Base-by-base conservation (phyloP, 306 rosid species). In the Potentilla sterilis region DNA sequence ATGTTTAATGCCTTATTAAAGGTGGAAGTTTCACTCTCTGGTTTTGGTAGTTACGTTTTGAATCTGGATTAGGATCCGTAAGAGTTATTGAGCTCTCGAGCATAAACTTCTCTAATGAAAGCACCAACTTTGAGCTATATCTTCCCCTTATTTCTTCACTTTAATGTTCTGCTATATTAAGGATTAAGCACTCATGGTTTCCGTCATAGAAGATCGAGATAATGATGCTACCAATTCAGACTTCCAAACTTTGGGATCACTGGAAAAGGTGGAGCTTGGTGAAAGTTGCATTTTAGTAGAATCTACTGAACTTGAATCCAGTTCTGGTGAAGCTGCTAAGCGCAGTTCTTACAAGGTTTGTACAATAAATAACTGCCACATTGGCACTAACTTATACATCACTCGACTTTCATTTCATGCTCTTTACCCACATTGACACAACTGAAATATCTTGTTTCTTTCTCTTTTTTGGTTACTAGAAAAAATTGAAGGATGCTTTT, bases 271-370 rank as follows among this genome's bases (percentile, higher is more conserved):
- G 65, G 43, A 72, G 52, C 67, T 72, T 72, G 76, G 28, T 10
- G 67, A 72, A 72, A 57, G 76, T 57, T 72, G 54, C 76, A 21
- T 72, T 55, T 0, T 22, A 38, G 52, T 54, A 40, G 52, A 40
- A 7, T 9, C 15, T 55, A 40, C 22, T 15, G 51, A 4, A 55
- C 9, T 72, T 40, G 49, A 72, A 55, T 72, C 51, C 76, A 55
- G 46, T 40, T 40, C 38, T 72, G 28, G 24, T 22, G 52, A 72
- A 72, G 76, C 46, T 4, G 24, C 18, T 21, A 41, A 40, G 22
- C 5, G 16, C 67, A 38, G 40, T 37, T 55, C 76, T 55, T 72
- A 55, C 76, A 55, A 72, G 76, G 76, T 72, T 35, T 5, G 44
- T 68, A 55, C 10, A 68, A 68, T 24, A 68, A 43, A 5, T 24